Evolutionary conservation across 1,139 yeast genomes (phyloP).

Genomic region (Candida sanyaensis): DNA sequence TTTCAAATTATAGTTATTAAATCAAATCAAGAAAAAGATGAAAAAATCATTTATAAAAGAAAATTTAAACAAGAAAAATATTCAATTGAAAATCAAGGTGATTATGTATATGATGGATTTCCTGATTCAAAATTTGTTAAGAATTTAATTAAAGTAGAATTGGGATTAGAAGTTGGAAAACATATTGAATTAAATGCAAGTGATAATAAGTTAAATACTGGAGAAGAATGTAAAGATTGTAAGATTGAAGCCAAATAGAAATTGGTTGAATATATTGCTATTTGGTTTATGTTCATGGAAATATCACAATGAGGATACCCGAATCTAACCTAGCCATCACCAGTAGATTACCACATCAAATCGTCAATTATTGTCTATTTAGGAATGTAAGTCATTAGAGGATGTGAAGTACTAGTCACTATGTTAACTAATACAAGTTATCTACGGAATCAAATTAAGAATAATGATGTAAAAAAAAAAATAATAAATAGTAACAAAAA

Average conservation of each 20-base stretch:
- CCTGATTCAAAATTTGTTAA: conserved; percentile 49
- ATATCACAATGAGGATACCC: too few relatives aligned
- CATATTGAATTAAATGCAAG: conserved; percentile 25
- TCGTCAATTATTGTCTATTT: too few relatives aligned
- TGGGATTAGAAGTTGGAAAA: conserved; percentile 25
- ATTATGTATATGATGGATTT: conserved; percentile 44
- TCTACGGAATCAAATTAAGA: too few relatives aligned
- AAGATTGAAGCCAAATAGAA: not conserved
- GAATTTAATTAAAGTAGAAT: conserved; percentile 32
- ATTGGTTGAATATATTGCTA: too few relatives aligned
- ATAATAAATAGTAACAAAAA: not conserved
- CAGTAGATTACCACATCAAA: too few relatives aligned
- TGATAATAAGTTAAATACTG: conserved; percentile 11
- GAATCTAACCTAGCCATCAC: too few relatives aligned
- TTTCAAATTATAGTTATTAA: conserved; percentile 29
- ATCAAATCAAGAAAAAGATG: conserved; percentile 11
- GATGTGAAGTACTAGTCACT: too few relatives aligned
- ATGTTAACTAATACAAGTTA: too few relatives aligned
- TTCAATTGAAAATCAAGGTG: conserved; percentile 27
- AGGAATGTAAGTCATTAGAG: too few relatives aligned
- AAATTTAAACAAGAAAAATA: conserved; percentile 28
- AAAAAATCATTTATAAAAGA: conserved; percentile 36
- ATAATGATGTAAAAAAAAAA: too few relatives aligned
- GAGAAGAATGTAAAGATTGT: conserved; percentile 11
- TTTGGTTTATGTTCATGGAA: too few relatives aligned